These are phyloP conservation scores for Heliosperma pusillum DNA, from an alignment of 148 eudicot species.

Conservation along the genomic window DNA sequence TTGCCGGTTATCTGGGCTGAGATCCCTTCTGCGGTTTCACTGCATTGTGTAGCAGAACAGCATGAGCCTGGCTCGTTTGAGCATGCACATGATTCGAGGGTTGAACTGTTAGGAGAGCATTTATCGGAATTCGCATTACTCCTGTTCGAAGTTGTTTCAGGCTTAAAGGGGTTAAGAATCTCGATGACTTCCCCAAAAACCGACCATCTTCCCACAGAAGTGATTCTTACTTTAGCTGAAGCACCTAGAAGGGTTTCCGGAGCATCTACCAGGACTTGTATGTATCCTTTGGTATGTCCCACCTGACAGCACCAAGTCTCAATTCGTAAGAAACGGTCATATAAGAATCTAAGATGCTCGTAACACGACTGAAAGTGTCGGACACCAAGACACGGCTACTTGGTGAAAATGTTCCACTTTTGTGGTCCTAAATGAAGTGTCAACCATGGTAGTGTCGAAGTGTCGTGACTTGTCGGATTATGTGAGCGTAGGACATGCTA, in stretches of 20 bases:
- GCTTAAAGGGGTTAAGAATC: slow-evolving; percentile 32
- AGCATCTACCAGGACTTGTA: slow-evolving; percentile 66
- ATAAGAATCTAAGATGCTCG: no score
- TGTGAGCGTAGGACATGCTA: no score
- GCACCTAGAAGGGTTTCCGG: slow-evolving; percentile 72
- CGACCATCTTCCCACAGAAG: slow-evolving; percentile 93
- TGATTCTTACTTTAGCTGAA: slow-evolving; percentile 70
- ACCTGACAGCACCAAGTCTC: slow-evolving; percentile 45
- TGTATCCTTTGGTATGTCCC: slow-evolving; percentile 90
- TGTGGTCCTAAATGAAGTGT: no score
- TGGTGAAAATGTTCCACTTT: no score
- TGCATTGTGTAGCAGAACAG: slow-evolving; percentile 37
- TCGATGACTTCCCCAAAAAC: slow-evolving; percentile 66
- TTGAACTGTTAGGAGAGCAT: slow-evolving; percentile 36
- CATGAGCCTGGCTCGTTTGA: slow-evolving; percentile 46
- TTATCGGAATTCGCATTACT: slow-evolving; percentile 22
- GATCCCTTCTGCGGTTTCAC: slow-evolving; percentile 14
- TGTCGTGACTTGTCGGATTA: no score
- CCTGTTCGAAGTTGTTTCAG: slow-evolving; percentile 20
- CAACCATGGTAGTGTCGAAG: no score
- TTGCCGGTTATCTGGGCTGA: slow-evolving; percentile 13
- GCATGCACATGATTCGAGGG: slow-evolving; percentile 50
- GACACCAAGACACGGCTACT: no score
- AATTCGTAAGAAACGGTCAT: not conserved
- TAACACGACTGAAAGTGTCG: no score